Evolutionary conservation across 179 eudicot genomes (phyloP).

Genomic region (Dionaea muscipula): DNA sequence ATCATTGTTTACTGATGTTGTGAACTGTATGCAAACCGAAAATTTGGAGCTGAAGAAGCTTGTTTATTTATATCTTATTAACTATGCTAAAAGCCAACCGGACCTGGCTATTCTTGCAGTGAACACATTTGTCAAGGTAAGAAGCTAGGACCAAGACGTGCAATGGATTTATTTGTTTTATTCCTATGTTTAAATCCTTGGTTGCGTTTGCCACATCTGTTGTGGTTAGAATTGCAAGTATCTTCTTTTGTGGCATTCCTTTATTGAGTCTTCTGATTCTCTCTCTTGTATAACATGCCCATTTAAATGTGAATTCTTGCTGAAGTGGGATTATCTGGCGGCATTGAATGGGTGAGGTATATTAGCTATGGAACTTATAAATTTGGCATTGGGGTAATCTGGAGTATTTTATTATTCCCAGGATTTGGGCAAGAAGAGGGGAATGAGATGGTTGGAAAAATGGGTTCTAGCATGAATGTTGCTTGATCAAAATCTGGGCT

Average conservation of each 20-base stretch:
- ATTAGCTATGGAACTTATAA: neutral
- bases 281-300: neutral
- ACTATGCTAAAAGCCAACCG: conserved; percentile 97
- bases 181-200: neutral
- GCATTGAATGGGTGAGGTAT: neutral
- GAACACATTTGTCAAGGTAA: conserved; percentile 94
- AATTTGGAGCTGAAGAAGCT: conserved; percentile 95
- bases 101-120: conserved; percentile 97
- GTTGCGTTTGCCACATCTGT: neutral
- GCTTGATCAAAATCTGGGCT: neutral
- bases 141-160: conserved; percentile 4
- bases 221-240: neutral
- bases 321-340: neutral
- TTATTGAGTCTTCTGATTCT: neutral
- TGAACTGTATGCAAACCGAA: conserved; percentile 98
- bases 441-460: neutral
- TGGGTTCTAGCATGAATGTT: neutral
- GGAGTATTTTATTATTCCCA: neutral
- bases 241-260: neutral
- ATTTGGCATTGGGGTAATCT: neutral
- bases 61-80: conserved; percentile 84
- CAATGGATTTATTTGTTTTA: neutral
- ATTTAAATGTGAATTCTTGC: neutral
- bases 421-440: neutral
- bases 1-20: conserved; percentile 91